Base-by-base conservation (phyloP, 176 grass and related monocot genomes). In the Puccinellia tenuiflora region DNA sequence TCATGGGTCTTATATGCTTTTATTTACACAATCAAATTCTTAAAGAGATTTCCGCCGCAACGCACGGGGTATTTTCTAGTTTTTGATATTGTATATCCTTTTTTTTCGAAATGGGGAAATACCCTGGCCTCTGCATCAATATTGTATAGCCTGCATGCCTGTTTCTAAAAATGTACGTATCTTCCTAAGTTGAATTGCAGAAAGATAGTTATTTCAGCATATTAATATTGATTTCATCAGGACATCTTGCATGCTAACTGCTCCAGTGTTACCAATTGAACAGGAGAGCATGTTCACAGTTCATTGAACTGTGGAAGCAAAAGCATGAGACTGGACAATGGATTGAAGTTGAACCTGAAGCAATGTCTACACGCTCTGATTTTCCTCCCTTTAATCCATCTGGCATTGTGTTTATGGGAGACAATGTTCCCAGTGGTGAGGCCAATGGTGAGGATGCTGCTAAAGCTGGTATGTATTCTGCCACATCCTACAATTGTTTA, bases 241-340 rank as follows among this genome's bases (percentile, higher is more conserved):
- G 29, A 75, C 21, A 84, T 79, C 15, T 74, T 75, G 17, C 68
- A 68, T 75, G 29, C 60, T 81, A 68, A 81, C 42, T 63, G 25
- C 9, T 64, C 29, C 28, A 59, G 18, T 84, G 70, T 86, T 48
- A 28, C 75, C 22, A 85, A 85, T 89, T 52, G 35, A 90, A 88
- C 78, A 98, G 96, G 96, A 90, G 86, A 82, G 96, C 92, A 5
- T 93, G 93, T 73, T 83, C 88, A 15, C 86, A 88, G 80, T 98
- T 98, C 79, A 89, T 94, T 31, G 93, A 92, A 56, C 78, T 99
- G 51, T 99, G 97, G 97, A 99, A 89, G 89, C 89, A 87, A 86
- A 99, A 99, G 31, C 97, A 99, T 73, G 97, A 99, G 78, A 94
- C 93, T 78, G 97, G 97, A 56, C 97, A 99, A 85, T 99, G 97